Percentiles rank a stretch among this genome's conserved stretches.
These are phyloP conservation scores for Salix dunnii DNA, from an alignment of 345 rosid species.

Conservation along the genomic window DNA sequence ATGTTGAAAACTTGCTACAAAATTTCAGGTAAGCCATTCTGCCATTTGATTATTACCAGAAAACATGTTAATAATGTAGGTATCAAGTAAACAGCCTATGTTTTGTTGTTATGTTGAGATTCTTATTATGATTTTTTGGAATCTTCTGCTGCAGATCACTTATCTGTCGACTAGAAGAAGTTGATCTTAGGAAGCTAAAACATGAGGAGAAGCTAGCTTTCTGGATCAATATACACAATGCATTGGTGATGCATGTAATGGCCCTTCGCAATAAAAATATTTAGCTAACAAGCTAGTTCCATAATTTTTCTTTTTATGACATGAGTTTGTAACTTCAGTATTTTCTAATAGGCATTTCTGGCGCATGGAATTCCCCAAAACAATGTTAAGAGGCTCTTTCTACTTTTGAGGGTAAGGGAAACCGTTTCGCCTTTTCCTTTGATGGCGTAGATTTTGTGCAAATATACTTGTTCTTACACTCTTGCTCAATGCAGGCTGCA, in stretches of 20 bases:
- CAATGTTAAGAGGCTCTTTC: slow-evolving; percentile 75
- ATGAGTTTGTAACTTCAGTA: slow-evolving; percentile 5
- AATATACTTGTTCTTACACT: slow-evolving; percentile 12
- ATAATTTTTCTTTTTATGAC: slow-evolving; percentile 12
- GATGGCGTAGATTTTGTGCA: background rate
- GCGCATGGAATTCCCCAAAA: slow-evolving; percentile 92
- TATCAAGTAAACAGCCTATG: background rate
- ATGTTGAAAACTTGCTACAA: slow-evolving; percentile 75
- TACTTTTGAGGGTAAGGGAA: slow-evolving; percentile 64
- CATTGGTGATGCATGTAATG: slow-evolving; percentile 93
- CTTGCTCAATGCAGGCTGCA: slow-evolving; percentile 66
- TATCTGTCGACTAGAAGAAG: slow-evolving; percentile 67
- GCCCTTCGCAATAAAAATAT: slow-evolving; percentile 8
- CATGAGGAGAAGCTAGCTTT: slow-evolving; percentile 93
- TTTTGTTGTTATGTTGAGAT: slow-evolving; percentile 4
- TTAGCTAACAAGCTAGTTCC: background rate
- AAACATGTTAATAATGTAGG: background rate
- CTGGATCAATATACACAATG: slow-evolving; percentile 95
- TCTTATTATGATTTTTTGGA: background rate
- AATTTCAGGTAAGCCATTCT: slow-evolving; percentile 64
- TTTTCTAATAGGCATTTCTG: slow-evolving; percentile 59
- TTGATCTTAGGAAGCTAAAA: slow-evolving; percentile 66
- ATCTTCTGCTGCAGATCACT: slow-evolving; percentile 53
- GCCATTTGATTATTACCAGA: background rate
- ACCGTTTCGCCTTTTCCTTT: background rate